Base-by-base conservation (phyloP, 176 grass and related monocot species). In the Triticum timopheevii region DNA sequence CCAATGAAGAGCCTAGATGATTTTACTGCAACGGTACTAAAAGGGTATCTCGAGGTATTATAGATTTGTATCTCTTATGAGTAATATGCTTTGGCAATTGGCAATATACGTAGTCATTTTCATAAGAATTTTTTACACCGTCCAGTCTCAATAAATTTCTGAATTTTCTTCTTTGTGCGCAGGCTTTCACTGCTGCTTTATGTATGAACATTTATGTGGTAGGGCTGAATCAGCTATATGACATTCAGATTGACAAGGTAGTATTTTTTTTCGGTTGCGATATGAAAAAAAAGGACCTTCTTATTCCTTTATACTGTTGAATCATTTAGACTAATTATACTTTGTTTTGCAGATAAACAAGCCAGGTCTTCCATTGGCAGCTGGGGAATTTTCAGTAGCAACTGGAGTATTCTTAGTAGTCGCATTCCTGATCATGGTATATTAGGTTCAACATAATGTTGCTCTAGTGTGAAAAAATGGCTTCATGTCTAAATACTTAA, bases 131-230 rank as follows among this genome's bases (percentile, higher is more conserved):
- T 30, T 80, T 52, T 50, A 54, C 25, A 75, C 13, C 7, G 12
- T 2, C 2, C 0, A 30, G 1, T 28, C 42, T 74, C 2, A 17
- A 16, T 1, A 25, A 25, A 25, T 7, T 19, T 10, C 8, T 13
- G 1, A 22, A 35, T 49, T 80, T 47, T 28, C n/a, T 27, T 27
- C 33, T 34, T 56, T 34, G 13, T 82, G 39, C 68, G 13, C 72
- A 97, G 95, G 93, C 95, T 76, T 83, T 97, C 64, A 33, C 77
- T 5, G 77, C 95, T 2, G 91, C 95, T 36, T 76, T 97, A 86
- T 95, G 79, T 84, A 97, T 95, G 95, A 95, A 97, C 73, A 84
- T 97, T 39, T 95, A 97, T 83, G 91, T 97, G 7, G 95, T 97
- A 38, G 91, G 95, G 10, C 44, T 97, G 62, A 97, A 97, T 81